Evolutionary conservation across 2,329 filamentous ascomycete species (phyloP).

Genomic region (Fusarium udum): DNA sequence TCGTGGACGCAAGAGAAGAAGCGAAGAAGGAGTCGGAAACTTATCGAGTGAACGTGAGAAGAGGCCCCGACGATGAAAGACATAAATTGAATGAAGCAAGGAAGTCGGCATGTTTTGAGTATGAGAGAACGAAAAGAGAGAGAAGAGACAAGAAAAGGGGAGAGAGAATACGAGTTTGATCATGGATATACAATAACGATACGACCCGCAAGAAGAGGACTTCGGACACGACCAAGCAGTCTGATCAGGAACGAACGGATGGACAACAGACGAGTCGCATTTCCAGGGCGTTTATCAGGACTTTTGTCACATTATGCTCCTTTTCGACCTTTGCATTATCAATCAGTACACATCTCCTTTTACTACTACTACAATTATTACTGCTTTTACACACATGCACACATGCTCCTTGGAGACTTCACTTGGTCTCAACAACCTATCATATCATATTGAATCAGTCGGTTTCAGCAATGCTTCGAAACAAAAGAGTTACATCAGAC

Average conservation of each 20-base stretch:
- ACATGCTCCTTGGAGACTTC: conserved; percentile 13
- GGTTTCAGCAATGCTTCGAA: background rate
- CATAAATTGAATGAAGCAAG: conserved; percentile 31
- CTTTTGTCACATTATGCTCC: conserved; percentile 30
- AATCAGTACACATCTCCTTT: conserved; percentile 37
- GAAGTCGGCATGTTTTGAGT: conserved; percentile 30
- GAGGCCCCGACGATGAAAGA: conserved; percentile 58
- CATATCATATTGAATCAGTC: conserved; percentile 5
- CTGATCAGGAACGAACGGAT: conserved; percentile 14
- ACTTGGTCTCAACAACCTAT: conserved; percentile 13
- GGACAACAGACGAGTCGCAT: conserved; percentile 34
- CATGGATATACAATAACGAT: conserved; percentile 20
- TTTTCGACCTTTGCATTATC: conserved; percentile 34
- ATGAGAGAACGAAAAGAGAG: conserved; percentile 15
- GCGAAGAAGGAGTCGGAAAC: conserved; percentile 58
- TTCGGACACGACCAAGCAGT: conserved; percentile 31
- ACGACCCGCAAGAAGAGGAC: conserved; percentile 12
- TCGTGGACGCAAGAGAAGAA: conserved; percentile 52
- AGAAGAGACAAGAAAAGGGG: background rate
- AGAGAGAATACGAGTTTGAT: conserved; percentile 5
- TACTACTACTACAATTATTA: conserved; percentile 41
- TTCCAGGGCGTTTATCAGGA: conserved; percentile 36
- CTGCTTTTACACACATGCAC: conserved; percentile 27
- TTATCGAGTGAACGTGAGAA: conserved; percentile 61
- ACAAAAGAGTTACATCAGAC: background rate